Evolutionary conservation across 352 stramenopile species (phyloP), one percentile per base, ranked within the genome.

Genomic region (Paralagenidium karlingii): DNA sequence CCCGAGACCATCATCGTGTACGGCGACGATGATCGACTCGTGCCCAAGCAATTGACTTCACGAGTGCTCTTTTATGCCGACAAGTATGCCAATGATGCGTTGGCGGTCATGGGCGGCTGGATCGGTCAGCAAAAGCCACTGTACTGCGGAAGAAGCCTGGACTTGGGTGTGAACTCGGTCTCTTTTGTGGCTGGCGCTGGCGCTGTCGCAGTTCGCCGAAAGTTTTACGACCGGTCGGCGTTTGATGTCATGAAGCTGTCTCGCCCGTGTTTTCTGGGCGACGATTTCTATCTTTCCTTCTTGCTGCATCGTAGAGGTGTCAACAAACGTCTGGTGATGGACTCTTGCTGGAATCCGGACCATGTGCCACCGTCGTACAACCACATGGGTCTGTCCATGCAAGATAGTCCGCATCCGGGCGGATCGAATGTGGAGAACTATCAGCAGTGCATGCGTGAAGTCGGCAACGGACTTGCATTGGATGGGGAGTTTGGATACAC

Each of bases 341-440:
- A 78, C 45, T 71, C 55, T 27, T 77, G 63, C 43, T 77, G 63
- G 64, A 61, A 63, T 22, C 60, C 70, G 6, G 32, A 66, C 12
- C 19, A 38, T 0, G 34, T 63, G 1, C 36, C 30, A 0, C 36
- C 49, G 29, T 52, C 53, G 3, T 68, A 68, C 29, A 36, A 39
- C 0, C 48, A 59, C 21, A 47, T 43, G 1, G 64, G 64, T 8
- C 39, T 78, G 8, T 68, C 58, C 5, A 45, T 46, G 28, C 52
- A 49, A 9, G 40, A 53, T 20, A 68, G 60, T 5, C 26, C 47
- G 3, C 60, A 74, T 28, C 50, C 61, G 1, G 58, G 64, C 4
- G 61, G 60, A n/a, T 58, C 64, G 1, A 78, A 78, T 25, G 64
- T 78, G 16, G 60, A 78, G 47, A 58, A 78, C 43, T 78, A 78